These are phyloP conservation scores for Talaromyces piceae DNA, from an alignment of 2,329 filamentous ascomycete species.

Conservation along the genomic window DNA sequence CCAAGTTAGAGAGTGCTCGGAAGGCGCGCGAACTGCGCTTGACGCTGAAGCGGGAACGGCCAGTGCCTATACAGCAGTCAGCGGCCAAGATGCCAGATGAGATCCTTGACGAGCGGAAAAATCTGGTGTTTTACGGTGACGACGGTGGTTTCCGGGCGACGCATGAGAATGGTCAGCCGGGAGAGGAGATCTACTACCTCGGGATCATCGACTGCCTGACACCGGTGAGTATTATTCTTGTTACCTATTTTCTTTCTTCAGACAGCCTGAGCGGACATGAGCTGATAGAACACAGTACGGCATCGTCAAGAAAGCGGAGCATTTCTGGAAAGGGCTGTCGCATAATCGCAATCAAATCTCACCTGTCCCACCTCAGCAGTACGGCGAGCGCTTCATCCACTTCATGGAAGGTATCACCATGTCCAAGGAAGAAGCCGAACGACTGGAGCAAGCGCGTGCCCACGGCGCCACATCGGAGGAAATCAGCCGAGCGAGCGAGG, in stretches of 20 bases:
- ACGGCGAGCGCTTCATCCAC: slow-evolving; percentile 87
- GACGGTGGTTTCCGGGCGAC: slow-evolving; percentile 91
- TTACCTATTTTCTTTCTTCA: slow-evolving; percentile 7
- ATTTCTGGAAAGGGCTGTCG: slow-evolving; percentile 93
- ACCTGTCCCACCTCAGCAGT: slow-evolving; percentile 79
- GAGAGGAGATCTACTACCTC: slow-evolving; percentile 93
- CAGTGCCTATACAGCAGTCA: slow-evolving; percentile 82
- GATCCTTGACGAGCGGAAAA: slow-evolving; percentile 65
- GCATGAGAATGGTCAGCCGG: slow-evolving; percentile 76
- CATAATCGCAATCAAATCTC: slow-evolving; percentile 82
- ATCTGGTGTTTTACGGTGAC: slow-evolving; percentile 84
- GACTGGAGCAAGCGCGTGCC: slow-evolving; percentile 30
- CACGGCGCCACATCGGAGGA: slow-evolving; percentile 23
- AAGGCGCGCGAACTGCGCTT: slow-evolving; percentile 87
- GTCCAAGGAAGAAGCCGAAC: slow-evolving; percentile 73
- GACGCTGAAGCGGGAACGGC: slow-evolving; percentile 86
- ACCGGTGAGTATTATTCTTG: slow-evolving; percentile 85
- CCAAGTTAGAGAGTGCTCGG: slow-evolving; percentile 81
- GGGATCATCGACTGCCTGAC: slow-evolving; percentile 98
- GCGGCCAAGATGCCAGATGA: slow-evolving; percentile 84
- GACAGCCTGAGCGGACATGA: background rate
- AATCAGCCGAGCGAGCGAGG: slow-evolving; percentile 17
- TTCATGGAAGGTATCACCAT: slow-evolving; percentile 90
- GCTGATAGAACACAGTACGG: slow-evolving; percentile 60
- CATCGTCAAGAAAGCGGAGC: slow-evolving; percentile 86